Evolutionary conservation across 495 filamentous ascomycete species (phyloP), one percentile per base, ranked within the genome.

Genomic region (Friedmanniomyces simplex): DNA sequence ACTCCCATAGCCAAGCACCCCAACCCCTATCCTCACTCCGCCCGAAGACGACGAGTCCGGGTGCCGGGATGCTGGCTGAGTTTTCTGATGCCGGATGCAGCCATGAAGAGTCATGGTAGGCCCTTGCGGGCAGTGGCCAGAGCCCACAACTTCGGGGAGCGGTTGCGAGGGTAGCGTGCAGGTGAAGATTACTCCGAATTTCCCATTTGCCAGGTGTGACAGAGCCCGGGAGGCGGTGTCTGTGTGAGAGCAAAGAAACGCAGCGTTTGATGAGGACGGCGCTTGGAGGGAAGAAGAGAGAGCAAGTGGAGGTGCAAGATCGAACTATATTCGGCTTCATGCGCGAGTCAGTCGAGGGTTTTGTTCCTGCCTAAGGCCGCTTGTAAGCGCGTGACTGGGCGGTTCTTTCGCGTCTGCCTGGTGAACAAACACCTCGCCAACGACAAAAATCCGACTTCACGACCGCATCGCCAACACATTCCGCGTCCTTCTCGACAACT

Each of bases 151-250:
- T 36, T 32, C 32, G 2, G 28, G 22, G 51, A 43, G n/a, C 14
- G 10, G 58, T 28, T 50, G n/a, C 32, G 43, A 41, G 59, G 30
- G 25, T 39, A 42, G 22, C 22, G 42, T 45, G 59, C 25, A 21
- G 72, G 3, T 88, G 88, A 90, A 94, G 90, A 91, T 83, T 96
- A 88, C 91, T 96, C 91, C 91, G 91, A 96, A 95, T 96, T 96
- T 95, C 91, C 94, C 91, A 96, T 93, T 93, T 95, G 91, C 90
- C 77, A 69, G 49, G 12, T 49, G 20, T 36, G 65, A 68, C 61
- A 4, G 45, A 54, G 41, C 48, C 45, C 66, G 69, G 52, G 62
- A n/a, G 53, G 52, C 48, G 57, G 55, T 73, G 78, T 87, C 83
- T 80, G 86, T 95, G 77, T 89, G 91, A 90, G 81, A 82, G 89